A percentile compares a stretch with the other conserved stretches of the same genome.
Conservation (phyloP, 2,329 filamentous ascomycete species). For the Cordyceps javanica region DNA sequence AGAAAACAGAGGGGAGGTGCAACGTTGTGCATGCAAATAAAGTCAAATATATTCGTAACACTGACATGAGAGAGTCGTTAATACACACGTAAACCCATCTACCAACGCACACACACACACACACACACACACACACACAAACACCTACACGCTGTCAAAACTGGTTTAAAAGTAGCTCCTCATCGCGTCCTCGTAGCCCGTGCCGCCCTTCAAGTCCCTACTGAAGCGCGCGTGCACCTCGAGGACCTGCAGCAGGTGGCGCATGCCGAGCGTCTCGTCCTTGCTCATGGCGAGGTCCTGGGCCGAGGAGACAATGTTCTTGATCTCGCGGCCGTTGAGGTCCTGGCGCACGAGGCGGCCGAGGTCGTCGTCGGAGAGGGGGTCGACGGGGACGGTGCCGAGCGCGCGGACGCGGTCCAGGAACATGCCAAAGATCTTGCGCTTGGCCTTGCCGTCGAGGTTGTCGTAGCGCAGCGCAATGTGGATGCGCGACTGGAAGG, state of each 20-base stretch:
- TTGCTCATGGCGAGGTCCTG: slow-evolving; percentile 78
- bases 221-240: slow-evolving; percentile 80
- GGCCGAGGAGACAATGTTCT: slow-evolving; percentile 78
- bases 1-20: no score
- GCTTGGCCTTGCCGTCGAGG: slow-evolving; percentile 65
- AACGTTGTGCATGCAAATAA: no score
- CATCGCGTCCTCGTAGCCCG: slow-evolving; percentile 79
- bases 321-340: slow-evolving; percentile 65
- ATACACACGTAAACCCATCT: background rate
- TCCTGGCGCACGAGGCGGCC: slow-evolving; percentile 60
- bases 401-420: slow-evolving; percentile 63
- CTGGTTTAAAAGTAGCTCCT: slow-evolving; percentile 65
- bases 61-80: background rate
- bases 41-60: background rate
- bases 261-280: slow-evolving; percentile 64
- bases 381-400: slow-evolving; percentile 53
- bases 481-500: slow-evolving; percentile 83
- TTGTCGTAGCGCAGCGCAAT: slow-evolving; percentile 77
- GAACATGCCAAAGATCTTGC: slow-evolving; percentile 79
- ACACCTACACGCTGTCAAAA: no score
- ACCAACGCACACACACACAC: background rate
- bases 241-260: slow-evolving; percentile 75
- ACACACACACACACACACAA: background rate
- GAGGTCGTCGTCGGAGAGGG: slow-evolving; percentile 62
- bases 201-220: slow-evolving; percentile 72